phyloP scores from a whole-genome alignment of 2,329 filamentous ascomycete genomes.

The Grosmannia huntii region DNA sequence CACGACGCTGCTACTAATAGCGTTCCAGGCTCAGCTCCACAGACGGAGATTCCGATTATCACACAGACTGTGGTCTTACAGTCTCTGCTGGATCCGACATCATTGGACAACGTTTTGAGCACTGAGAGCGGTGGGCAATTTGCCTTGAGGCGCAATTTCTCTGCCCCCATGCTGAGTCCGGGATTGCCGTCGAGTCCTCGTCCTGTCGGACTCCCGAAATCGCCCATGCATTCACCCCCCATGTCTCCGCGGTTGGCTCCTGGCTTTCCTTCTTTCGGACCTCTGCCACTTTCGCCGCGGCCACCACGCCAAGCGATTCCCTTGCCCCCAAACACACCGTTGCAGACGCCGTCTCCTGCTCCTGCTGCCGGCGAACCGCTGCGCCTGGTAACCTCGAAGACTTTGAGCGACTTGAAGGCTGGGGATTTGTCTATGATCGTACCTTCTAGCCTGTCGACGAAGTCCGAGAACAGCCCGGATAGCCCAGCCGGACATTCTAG shows the following conservation, averaged over 20 bases:
- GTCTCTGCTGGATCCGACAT: conserved; percentile 22
- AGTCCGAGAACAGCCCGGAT: conserved; percentile 17
- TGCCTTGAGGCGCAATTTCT: conserved; percentile 11
- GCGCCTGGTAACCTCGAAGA: conserved; percentile 26
- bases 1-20: conserved; percentile 21
- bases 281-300: conserved; percentile 48
- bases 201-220: conserved; percentile 35
- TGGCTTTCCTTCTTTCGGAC: conserved; percentile 9
- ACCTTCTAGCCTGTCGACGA: conserved; percentile 11
- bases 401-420: conserved; percentile 23
- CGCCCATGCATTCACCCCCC: conserved; percentile 48
- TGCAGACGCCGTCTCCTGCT: conserved; percentile 42
- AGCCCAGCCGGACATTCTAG: conserved; percentile 23
- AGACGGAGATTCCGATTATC: conserved; percentile 22
- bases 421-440: conserved; percentile 13
- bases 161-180: conserved; percentile 39
- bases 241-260: conserved; percentile 48
- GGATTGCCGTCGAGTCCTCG: conserved; percentile 49
- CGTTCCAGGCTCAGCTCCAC: neutral
- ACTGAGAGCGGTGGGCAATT: conserved; percentile 16
- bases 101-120: conserved; percentile 39
- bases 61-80: conserved; percentile 17
- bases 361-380: conserved; percentile 16
- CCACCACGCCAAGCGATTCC: conserved; percentile 62
- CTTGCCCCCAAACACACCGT: conserved; percentile 55